Evolutionary conservation across 176 grass and related monocot species (phyloP).

Genomic region (Triticum urartu): DNA sequence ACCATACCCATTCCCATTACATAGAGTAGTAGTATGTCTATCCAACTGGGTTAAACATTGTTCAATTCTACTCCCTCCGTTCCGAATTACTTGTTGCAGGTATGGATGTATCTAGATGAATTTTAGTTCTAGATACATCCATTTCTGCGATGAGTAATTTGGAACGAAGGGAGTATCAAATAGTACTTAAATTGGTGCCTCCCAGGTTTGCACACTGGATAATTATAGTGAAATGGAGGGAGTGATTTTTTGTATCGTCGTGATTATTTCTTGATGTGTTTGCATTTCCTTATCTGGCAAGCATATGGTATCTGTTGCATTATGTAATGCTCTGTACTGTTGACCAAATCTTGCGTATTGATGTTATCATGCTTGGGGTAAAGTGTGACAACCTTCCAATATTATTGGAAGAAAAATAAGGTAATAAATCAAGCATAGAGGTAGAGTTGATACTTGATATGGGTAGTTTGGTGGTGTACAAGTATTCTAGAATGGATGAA

Average conservation of each 20-base stretch:
- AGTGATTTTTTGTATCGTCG: not conserved
- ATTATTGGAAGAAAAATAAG: conserved; percentile 10
- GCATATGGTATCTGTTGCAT: not conserved
- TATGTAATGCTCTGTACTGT: not conserved
- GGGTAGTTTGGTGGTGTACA: conserved; percentile 2
- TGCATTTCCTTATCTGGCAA: conserved; percentile 16
- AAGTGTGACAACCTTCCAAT: not conserved
- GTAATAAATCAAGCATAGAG: conserved; percentile 2
- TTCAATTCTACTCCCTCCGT: not conserved
- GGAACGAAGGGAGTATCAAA: not conserved
- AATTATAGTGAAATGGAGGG: not conserved
- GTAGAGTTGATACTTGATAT: not conserved
- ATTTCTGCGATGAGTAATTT: too few species aligned
- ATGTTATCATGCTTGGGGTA: not conserved
- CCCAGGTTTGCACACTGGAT: not conserved
- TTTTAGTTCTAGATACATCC: too few species aligned
- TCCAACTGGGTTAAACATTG: not conserved
- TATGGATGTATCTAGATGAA: too few species aligned
- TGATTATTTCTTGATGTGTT: not conserved
- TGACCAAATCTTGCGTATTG: not conserved
- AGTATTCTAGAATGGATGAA: not conserved
- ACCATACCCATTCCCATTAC: not conserved
- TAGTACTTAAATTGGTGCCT: not conserved
- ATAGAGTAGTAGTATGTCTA: not conserved
- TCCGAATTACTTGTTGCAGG: too few species aligned